Conservation (phyloP, 2,329 filamentous ascomycete genomes). For the Fusarium sp. region DNA sequence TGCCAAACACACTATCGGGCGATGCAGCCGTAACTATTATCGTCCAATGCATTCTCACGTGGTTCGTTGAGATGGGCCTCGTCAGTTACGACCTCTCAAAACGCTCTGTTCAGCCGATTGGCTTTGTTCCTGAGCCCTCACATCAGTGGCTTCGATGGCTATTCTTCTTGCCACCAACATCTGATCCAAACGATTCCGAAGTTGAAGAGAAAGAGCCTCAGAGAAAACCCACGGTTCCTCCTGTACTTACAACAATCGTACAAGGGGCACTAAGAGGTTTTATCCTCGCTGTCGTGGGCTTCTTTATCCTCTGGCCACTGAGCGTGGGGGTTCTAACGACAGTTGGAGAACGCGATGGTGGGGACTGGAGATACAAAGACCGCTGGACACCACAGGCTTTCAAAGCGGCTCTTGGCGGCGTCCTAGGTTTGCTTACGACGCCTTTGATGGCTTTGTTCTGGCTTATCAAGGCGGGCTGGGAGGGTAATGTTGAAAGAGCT, state of each 20-base stretch:
- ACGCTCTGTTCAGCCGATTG: conserved; percentile 59
- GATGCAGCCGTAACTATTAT: conserved; percentile 64
- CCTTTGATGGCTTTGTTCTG: conserved; percentile 61
- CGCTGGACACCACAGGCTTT: conserved; percentile 61
- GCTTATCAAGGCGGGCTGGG: conserved; percentile 62
- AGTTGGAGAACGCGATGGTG: conserved; percentile 49
- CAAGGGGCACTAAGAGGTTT: conserved; percentile 44
- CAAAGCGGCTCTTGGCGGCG: conserved; percentile 60
- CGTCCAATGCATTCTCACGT: conserved; percentile 62
- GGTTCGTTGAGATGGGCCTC: conserved; percentile 60
- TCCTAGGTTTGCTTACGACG: conserved; percentile 58
- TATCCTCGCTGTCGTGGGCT: conserved; percentile 48
- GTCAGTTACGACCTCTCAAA: conserved; percentile 59
- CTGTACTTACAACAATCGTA: conserved; percentile 37
- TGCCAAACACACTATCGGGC: conserved; percentile 61
- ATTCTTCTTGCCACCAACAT: conserved; percentile 28
- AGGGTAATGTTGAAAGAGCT: conserved; percentile 19
- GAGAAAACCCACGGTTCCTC: background rate
- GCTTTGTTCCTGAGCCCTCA: conserved; percentile 53
- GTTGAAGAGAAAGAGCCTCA: background rate
- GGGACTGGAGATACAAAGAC: conserved; percentile 57
- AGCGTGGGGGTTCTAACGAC: conserved; percentile 56
- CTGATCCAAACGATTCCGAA: background rate
- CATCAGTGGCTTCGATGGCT: conserved; percentile 53
- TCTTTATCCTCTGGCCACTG: conserved; percentile 56